Evolutionary conservation across 1,139 yeast species (phyloP).

Genomic region (Yamadazyma aaseri): DNA sequence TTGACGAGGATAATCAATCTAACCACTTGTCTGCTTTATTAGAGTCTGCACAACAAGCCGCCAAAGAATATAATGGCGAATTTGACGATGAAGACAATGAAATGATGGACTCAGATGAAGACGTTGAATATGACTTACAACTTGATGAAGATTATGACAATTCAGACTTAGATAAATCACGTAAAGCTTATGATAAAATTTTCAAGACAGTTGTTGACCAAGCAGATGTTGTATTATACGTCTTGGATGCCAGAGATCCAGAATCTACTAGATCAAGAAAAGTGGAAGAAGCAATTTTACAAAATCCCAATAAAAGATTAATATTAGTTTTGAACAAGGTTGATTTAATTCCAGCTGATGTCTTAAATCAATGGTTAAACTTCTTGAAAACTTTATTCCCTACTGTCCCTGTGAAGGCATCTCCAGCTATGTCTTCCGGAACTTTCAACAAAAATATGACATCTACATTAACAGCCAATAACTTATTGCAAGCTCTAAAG

Average conservation of each 20-base stretch:
- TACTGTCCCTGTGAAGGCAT: slow-evolving; percentile 82
- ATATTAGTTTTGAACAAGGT: slow-evolving; percentile 86
- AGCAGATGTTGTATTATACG: slow-evolving; percentile 87
- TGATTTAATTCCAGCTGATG: slow-evolving; percentile 85
- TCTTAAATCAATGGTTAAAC: slow-evolving; percentile 79
- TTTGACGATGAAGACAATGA: slow-evolving; percentile 36
- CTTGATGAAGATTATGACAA: slow-evolving; percentile 40
- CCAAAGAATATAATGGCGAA: slow-evolving; percentile 66
- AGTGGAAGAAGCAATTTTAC: slow-evolving; percentile 86
- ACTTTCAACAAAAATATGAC: slow-evolving; percentile 77
- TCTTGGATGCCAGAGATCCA: slow-evolving; percentile 96
- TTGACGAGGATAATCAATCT: slow-evolving; percentile 43
- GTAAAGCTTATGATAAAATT: slow-evolving; percentile 91
- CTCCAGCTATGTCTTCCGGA: slow-evolving; percentile 53
- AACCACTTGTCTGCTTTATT: slow-evolving; percentile 81
- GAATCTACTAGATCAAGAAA: slow-evolving; percentile 89
- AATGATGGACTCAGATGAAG: slow-evolving; percentile 45
- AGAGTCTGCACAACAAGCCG: slow-evolving; percentile 86
- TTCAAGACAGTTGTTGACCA: slow-evolving; percentile 81
- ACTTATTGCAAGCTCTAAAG: slow-evolving; percentile 78
- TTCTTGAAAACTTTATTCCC: slow-evolving; percentile 84
- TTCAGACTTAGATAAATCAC: slow-evolving; percentile 64
- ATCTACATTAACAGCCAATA: slow-evolving; percentile 67
- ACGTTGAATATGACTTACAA: slow-evolving; percentile 49
- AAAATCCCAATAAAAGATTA: slow-evolving; percentile 75